Conservation (phyloP, 164 flowering plant genomes). For the Nymphaea thermarum region DNA sequence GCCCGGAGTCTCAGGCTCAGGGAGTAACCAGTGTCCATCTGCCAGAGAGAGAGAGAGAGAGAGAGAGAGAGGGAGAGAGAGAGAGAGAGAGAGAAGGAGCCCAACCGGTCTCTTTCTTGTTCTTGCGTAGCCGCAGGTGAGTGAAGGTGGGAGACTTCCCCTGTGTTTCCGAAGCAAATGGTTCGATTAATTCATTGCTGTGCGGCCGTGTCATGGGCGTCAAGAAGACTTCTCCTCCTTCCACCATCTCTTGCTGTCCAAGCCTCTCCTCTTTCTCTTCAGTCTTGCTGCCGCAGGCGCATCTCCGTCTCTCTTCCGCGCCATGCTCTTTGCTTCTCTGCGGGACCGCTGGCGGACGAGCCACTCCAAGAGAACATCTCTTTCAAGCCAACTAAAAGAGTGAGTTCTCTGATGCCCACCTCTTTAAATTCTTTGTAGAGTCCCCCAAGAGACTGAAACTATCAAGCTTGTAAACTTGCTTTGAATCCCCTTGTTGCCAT, state of each 20-base stretch:
- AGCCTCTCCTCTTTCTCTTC: not conserved
- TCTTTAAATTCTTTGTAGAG: not conserved
- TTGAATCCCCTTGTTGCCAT: too few species aligned
- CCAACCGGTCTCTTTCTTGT: too few species aligned
- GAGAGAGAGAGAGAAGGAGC: too few species aligned
- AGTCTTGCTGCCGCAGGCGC: not conserved
- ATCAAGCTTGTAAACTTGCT: not conserved
- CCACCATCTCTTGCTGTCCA: not conserved
- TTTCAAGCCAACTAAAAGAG: not conserved
- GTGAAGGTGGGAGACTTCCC: too few species aligned
- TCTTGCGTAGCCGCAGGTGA: too few species aligned
- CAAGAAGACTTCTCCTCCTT: not conserved
- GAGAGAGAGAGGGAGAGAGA: not conserved
- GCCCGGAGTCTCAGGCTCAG: too few species aligned
- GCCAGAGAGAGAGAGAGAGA: not conserved
- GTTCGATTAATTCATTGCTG: not conserved
- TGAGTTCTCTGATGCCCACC: not conserved
- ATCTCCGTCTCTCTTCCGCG: not conserved
- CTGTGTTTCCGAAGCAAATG: not conserved
- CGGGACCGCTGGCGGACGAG: not conserved
- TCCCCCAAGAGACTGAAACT: not conserved
- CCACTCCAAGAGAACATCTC: not conserved
- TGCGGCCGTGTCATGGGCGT: not conserved
- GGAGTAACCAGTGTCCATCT: not conserved
- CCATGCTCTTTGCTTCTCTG: not conserved